phyloP scores from a whole-genome alignment of 2,329 filamentous ascomycete genomes.

The Elsinoe fawcettii region DNA sequence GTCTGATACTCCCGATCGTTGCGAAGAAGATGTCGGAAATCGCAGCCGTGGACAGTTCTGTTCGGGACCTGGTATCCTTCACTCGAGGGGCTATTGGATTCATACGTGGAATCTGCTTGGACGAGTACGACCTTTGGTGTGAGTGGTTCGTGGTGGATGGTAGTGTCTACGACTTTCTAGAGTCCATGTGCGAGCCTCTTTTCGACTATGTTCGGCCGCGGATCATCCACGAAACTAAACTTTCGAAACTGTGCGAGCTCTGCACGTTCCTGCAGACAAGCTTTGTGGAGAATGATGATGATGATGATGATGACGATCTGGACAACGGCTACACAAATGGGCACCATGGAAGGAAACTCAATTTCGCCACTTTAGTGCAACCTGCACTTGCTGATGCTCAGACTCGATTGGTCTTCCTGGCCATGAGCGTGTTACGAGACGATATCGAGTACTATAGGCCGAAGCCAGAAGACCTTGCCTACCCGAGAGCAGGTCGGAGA shows the following conservation, averaged over 20 bases:
- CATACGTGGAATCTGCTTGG: slow-evolving; percentile 56
- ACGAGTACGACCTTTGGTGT: slow-evolving; percentile 60
- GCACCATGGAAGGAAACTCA: slow-evolving; percentile 38
- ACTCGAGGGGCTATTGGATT: slow-evolving; percentile 58
- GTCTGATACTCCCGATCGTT: slow-evolving; percentile 54
- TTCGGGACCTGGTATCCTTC: slow-evolving; percentile 57
- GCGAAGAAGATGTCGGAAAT: slow-evolving; percentile 53
- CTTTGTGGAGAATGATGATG: slow-evolving; percentile 50
- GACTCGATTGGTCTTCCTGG: slow-evolving; percentile 58
- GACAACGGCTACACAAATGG: slow-evolving; percentile 46
- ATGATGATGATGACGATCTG: slow-evolving; percentile 45
- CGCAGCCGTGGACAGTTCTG: slow-evolving; percentile 51
- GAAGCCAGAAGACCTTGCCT: slow-evolving; percentile 57
- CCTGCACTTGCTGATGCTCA: slow-evolving; percentile 61
- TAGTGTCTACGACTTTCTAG: slow-evolving; percentile 58
- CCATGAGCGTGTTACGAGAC: slow-evolving; percentile 54
- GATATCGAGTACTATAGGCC: slow-evolving; percentile 61
- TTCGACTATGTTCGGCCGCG: slow-evolving; percentile 58
- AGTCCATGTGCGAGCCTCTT: slow-evolving; percentile 59
- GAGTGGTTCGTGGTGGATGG: slow-evolving; percentile 59
- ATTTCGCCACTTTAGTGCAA: slow-evolving; percentile 56
- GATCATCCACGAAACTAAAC: slow-evolving; percentile 59
- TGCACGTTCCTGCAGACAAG: slow-evolving; percentile 59
- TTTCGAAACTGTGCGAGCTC: slow-evolving; percentile 59
- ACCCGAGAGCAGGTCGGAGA: slow-evolving; percentile 40